A percentile compares a stretch with the other conserved stretches of the same genome.
These are phyloP conservation scores for Gossypium arboreum DNA, from an alignment of 345 rosid species.

Conservation along the genomic window DNA sequence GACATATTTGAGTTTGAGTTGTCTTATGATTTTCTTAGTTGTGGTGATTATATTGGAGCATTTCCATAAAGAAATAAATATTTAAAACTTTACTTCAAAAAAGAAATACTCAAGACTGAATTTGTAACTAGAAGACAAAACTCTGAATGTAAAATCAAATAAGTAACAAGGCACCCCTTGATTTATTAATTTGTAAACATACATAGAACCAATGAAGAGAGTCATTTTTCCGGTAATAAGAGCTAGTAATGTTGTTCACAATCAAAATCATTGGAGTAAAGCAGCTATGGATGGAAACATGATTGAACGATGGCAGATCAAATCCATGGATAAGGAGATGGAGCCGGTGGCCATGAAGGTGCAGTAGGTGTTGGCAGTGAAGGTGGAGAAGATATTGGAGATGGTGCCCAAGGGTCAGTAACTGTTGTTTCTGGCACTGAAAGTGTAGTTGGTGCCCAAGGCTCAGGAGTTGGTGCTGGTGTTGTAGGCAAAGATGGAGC, in stretches of 20 bases:
- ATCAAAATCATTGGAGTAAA: too few relatives aligned
- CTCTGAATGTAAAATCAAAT: not conserved
- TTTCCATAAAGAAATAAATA: too few relatives aligned
- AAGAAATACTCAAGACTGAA: too few relatives aligned
- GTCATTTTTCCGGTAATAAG: not conserved
- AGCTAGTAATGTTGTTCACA: not conserved
- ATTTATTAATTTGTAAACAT: not conserved
- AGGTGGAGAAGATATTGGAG: not conserved
- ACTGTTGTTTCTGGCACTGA: not conserved
- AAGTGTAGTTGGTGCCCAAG: not conserved
- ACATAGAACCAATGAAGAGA: not conserved
- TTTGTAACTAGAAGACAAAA: too few relatives aligned
- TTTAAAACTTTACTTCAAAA: too few relatives aligned
- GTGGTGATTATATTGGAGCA: too few relatives aligned
- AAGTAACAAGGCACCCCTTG: not conserved
- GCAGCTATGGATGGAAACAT: too few relatives aligned
- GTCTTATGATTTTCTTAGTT: too few relatives aligned
- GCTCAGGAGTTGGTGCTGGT: not conserved
- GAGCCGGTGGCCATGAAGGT: not conserved
- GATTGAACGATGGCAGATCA: not conserved
- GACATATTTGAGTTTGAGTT: too few relatives aligned
- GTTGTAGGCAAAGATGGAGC: not conserved
- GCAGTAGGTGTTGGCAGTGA: not conserved
- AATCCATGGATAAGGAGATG: slow-evolving; percentile 8
- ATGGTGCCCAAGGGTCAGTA: not conserved